phyloP scores from a whole-genome alignment of 768 basidiomycete genomes.

The Suillus plorans region DNA sequence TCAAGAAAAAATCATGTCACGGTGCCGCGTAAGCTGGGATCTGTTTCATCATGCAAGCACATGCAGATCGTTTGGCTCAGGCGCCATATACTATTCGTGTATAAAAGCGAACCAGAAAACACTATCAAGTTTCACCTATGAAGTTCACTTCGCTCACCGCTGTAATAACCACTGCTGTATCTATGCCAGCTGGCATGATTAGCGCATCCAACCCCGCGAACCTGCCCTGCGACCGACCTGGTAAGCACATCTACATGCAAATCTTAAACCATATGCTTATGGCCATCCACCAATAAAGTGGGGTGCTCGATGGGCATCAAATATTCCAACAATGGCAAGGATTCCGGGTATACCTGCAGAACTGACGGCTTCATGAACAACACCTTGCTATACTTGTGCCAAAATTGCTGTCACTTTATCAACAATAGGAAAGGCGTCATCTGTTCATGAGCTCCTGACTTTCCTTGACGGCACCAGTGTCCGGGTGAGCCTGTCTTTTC shows the following conservation, averaged over 20 bases:
- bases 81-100: background rate
- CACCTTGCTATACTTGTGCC: background rate
- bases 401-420: background rate
- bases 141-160: background rate
- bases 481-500: background rate
- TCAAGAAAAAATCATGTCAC: background rate
- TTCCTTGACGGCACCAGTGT: background rate
- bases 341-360: background rate
- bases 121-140: background rate
- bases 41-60: too few relatives aligned
- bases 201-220: background rate
- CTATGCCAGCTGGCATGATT: background rate
- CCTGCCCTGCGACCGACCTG: too few relatives aligned
- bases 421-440: too few relatives aligned
- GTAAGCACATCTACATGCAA: background rate
- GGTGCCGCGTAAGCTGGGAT: background rate
- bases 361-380: too few relatives aligned
- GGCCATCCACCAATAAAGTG: background rate
- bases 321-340: background rate
- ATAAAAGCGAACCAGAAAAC: background rate
- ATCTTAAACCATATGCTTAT: background rate
- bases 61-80: background rate
- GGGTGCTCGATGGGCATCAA: background rate
- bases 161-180: background rate
- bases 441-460: background rate